A percentile compares a stretch with the other conserved stretches of the same genome.
Evolutionary conservation across 108 stramenopile genomes (phyloP).

Genomic region (Stephanodiscus triporus): DNA sequence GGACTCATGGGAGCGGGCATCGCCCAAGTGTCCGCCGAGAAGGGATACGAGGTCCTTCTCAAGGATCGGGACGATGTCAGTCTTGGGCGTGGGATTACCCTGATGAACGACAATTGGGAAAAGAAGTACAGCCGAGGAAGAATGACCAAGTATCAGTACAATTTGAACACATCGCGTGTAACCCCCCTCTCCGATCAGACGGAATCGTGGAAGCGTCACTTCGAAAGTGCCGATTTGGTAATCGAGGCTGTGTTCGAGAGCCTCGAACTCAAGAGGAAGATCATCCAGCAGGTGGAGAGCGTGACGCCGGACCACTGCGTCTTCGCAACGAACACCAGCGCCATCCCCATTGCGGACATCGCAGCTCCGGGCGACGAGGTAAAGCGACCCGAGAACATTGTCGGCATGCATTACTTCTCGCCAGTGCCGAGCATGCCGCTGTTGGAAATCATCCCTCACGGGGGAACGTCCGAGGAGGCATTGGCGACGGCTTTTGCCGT

Average conservation of each 20-base stretch:
- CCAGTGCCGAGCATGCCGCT: constrained; percentile 99
- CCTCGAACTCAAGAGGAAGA: constrained; percentile 93
- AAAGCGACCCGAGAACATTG: constrained; percentile 89
- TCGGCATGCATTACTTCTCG: constrained; percentile 99
- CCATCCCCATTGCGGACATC: constrained; percentile 97
- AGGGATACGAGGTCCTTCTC: constrained; percentile 92
- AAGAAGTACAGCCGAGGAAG: constrained; percentile 91
- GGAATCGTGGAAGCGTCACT: constrained; percentile 80
- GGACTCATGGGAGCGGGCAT: constrained; percentile 99
- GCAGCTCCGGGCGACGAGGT: constrained; percentile 83
- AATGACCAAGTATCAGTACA: constrained; percentile 94
- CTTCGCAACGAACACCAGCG: constrained; percentile 98
- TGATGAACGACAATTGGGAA: constrained; percentile 93
- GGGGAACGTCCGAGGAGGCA: constrained; percentile 81
- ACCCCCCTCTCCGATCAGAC: constrained; percentile 89
- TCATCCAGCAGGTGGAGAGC: constrained; percentile 91
- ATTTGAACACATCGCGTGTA: constrained; percentile 86
- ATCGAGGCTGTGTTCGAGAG: constrained; percentile 99
- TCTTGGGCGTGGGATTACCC: constrained; percentile 82
- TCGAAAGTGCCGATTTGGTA: constrained; percentile 90
- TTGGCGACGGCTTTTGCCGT: constrained; percentile 94
- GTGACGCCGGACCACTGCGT: constrained; percentile 93
- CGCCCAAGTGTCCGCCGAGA: constrained; percentile 97
- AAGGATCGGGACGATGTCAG: constrained; percentile 94
- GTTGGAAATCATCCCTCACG: constrained; percentile 97